Evolutionary conservation across 1,139 yeast genomes (phyloP), one percentile per base, ranked within the genome.

Genomic region (Pichia sp.): DNA sequence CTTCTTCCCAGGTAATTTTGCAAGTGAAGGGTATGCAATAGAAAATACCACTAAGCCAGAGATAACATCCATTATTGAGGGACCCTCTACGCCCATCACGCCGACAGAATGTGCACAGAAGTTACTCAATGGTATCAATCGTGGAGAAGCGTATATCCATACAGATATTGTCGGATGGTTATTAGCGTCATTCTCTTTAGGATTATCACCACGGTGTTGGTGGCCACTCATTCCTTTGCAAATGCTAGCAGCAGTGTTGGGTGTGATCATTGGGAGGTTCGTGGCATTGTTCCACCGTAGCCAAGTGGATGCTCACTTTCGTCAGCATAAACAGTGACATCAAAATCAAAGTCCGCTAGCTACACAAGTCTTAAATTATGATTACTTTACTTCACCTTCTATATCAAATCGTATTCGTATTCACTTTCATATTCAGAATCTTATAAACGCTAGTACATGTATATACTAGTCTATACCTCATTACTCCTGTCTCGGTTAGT

Each of bases 141-240:
- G 62, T 27, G 97, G 97, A 1, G 72, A 77, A 38, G 81, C 82
- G 43, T 76, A 81, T 40, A 67, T 88, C 10, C 80, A 79, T 36
- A 88, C 97, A 1, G 98, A 93, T 56, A 61, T 72, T 22, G 71
- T 87, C 32, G 96, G 96, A 4, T 88, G 94, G 94, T 59, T 83
- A 2, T 62, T 88, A 33, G 78, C 81, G 44, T 66, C 80, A 31
- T 66, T 81, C 26, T 72, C 73, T 49, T 63, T 87, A 50, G 95
- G 96, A 1, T 67, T 69, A 32, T 63, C 70, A 37, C 91, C 87
- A n/a, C 62, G 94, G 26, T 67, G 67, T 36, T 72, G 74, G 61
- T 73, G 79, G 46, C 14, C 13, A 11, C 16, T 29, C 14, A 29
- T 29, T 14, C 45, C 77, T 4, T 49, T 74, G 9, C 86, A 79